Evolutionary conservation across 2,329 filamentous ascomycete species (phyloP).

Genomic region (Diplodia scrobiculata): DNA sequence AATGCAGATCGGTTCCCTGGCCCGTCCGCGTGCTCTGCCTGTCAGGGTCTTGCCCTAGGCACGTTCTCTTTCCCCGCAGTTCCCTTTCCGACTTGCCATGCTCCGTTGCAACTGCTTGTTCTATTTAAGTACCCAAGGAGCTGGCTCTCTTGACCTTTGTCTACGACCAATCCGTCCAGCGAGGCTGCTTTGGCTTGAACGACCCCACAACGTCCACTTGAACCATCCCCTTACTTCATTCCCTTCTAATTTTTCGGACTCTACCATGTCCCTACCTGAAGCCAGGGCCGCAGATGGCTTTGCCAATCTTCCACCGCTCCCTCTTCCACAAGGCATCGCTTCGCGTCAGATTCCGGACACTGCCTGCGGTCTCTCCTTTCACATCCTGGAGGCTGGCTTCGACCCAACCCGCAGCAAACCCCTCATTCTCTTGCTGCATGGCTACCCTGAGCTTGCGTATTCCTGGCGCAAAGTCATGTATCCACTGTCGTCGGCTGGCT

Average conservation of each 20-base stretch:
- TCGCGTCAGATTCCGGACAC: conserved; percentile 61
- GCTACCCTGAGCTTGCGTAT: conserved; percentile 69
- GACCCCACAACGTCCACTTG: background rate
- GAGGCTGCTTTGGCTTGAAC: background rate
- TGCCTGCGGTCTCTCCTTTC: conserved; percentile 61
- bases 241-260: background rate
- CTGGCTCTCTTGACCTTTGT: background rate
- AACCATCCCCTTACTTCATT: background rate
- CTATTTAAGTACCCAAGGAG: background rate
- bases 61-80: conserved; percentile 21
- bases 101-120: background rate
- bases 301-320: conserved; percentile 47
- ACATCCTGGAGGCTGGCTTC: conserved; percentile 60
- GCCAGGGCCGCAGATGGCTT: background rate
- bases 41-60: conserved; percentile 20
- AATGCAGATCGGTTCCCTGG: conserved; percentile 10
- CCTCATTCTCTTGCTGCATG: conserved; percentile 64
- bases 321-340: conserved; percentile 59
- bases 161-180: background rate
- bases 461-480: conserved; percentile 68
- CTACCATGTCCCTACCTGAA: background rate
- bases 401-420: conserved; percentile 49
- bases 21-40: conserved; percentile 8
- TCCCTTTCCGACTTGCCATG: conserved; percentile 4
- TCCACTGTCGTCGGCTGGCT: conserved; percentile 61